phyloP scores from a whole-genome alignment of 2,329 filamentous ascomycete species.

The Colletotrichum theobromicola region DNA sequence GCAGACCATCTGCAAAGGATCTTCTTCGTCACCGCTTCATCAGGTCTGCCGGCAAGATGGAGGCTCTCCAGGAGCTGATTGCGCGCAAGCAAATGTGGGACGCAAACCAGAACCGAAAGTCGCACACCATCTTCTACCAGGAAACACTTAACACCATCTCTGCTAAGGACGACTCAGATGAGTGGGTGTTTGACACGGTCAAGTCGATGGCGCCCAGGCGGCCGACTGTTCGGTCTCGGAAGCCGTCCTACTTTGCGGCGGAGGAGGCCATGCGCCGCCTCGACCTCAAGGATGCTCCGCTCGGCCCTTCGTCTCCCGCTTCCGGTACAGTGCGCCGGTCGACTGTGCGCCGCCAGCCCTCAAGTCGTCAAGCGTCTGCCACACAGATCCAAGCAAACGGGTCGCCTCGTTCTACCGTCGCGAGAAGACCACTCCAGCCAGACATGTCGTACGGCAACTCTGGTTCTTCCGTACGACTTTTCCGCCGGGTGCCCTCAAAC shows the following conservation, averaged over 20 bases:
- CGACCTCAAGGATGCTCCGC: constrained; percentile 65
- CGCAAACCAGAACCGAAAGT: constrained; percentile 70
- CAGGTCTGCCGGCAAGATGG: constrained; percentile 83
- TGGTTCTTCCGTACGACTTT: constrained; percentile 89
- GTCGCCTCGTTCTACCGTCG: constrained; percentile 48
- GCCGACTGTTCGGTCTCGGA: constrained; percentile 55
- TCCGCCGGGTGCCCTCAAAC: constrained; percentile 83
- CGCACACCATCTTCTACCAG: constrained; percentile 86
- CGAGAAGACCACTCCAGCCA: constrained; percentile 81
- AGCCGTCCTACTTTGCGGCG: constrained; percentile 61
- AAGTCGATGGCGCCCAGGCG: constrained; percentile 72
- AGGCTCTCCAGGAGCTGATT: constrained; percentile 86
- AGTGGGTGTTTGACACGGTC: constrained; percentile 96
- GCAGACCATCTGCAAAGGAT: constrained; percentile 83
- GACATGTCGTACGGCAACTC: constrained; percentile 95
- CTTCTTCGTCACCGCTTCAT: constrained; percentile 90
- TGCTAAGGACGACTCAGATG: constrained; percentile 74
- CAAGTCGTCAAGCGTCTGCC: constrained; percentile 51
- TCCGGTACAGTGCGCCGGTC: constrained; percentile 63
- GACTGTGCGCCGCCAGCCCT: constrained; percentile 57
- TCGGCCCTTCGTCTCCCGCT: constrained; percentile 60
- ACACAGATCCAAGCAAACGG: constrained; percentile 40
- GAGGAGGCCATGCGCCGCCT: constrained; percentile 66
- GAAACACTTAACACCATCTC: constrained; percentile 82
- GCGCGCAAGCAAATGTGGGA: constrained; percentile 84